Evolutionary conservation across 768 basidiomycete genomes (phyloP), one percentile per base, ranked within the genome.

Genomic region (Xerocomellus amylosporus): DNA sequence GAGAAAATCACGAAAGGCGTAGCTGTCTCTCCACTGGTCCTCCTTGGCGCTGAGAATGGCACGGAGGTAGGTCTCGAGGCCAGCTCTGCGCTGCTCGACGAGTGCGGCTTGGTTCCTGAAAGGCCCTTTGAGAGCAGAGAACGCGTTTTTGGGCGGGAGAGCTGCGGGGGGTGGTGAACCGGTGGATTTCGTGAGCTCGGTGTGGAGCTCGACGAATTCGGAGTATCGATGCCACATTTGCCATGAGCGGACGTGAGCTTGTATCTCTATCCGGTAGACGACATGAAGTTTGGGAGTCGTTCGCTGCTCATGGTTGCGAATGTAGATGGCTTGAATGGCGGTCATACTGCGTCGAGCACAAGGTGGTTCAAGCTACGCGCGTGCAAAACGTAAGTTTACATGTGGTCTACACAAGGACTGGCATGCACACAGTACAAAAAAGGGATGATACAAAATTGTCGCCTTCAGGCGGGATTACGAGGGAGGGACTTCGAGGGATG

Each of bases 151-250:
- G 10, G 88, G 84, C 36, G 96, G 96, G 19, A 98, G 81, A n/a
- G 77, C 56, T 17, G 72, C 79, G 13, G 95, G 94, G 12, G 94
- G 93, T 19, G 86, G 73, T n/a, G 84, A 80, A 15, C 86, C 86
- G n/a, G 82, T 82, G n/a, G 86, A 81, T 66, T 88, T 86, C 26
- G 80, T 79, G 63, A 97, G 83, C 64, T 94, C 88, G 8, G 81
- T 80, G 70, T 95, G 82, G 8, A 98, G 84, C 63, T 91, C 86
- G 66, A 82, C 85, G 73, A 98, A 98, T 73, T 97, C 93, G 40
- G 92, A 94, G 75, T 98, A 98, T 46, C 96, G 88, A 54, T 88
- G 79, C 85, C 89, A 90, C 79, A 97, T 90, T 53, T 88, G 84
- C 94, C 95, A 98, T 67, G 91, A 87, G 56, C 90, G 86, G 28